Evolutionary conservation across 164 flowering plant genomes (phyloP), one percentile per base, ranked within the genome.

Genomic region (Kingdonia uniflora): DNA sequence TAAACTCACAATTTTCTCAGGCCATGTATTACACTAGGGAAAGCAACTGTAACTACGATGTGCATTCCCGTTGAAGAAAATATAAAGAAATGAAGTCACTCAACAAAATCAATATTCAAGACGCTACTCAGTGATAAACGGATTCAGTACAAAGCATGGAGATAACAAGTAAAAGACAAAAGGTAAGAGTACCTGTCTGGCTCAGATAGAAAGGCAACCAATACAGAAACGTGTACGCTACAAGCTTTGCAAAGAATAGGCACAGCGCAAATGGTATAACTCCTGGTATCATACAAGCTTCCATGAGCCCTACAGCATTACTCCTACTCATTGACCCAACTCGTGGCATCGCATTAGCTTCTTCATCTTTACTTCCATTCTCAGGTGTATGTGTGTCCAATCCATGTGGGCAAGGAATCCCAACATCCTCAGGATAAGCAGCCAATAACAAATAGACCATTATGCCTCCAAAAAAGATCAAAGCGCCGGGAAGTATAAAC

Each of bases 131-230:
- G n/a, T n/a, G n/a, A n/a, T n/a, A n/a, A n/a, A n/a, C n/a, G n/a
- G n/a, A n/a, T n/a, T n/a, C n/a, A n/a, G n/a, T 29, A 29, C 35
- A 29, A 29, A 3, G 35, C 35, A 29, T 29, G 35, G 8, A 29
- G 35, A 29, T 29, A 29, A 29, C 35, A 29, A 29, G 6, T 29
- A 29, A 29, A 3, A 29, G 35, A 29, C 35, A 3, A 8, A 29
- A 3, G 35, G 35, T 29, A 29, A 29, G 8, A 3, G 52, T 77
- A 87, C 97, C 92, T 61, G 95, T 91, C 59, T 87, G 96, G 48
- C 82, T 85, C 29, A 91, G 61, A 71, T 91, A 91, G 72, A 81
- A 91, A 11, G 97, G 97, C 66, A 92, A 59, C 96, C 98, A 87
- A 63, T 80, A 92, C 35, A 92, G 69, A 68, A 88, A 87, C 13